These are phyloP conservation scores for Cercospora brassicicola DNA, from an alignment of 2,329 filamentous ascomycete species.

Conservation along the genomic window DNA sequence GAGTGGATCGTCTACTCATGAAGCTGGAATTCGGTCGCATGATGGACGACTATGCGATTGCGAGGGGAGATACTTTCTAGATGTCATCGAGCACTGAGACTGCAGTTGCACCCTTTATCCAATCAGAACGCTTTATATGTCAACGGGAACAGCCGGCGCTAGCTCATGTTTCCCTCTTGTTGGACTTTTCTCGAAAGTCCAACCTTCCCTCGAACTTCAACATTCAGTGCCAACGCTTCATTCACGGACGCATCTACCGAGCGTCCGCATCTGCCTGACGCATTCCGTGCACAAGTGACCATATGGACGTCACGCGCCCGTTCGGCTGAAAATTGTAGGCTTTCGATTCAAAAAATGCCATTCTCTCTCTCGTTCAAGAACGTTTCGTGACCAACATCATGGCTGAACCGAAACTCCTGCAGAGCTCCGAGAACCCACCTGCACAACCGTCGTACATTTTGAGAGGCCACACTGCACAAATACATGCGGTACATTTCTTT, in stretches of 20 bases:
- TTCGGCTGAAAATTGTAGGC: not conserved
- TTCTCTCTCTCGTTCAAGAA: not conserved
- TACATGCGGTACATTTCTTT: slow-evolving; percentile 75
- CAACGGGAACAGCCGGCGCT: not conserved
- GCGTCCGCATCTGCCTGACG: not conserved
- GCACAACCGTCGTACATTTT: slow-evolving; percentile 69
- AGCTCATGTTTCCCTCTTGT: not conserved
- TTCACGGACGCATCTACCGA: not conserved
- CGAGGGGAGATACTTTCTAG: slow-evolving; percentile 1
- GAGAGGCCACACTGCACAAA: slow-evolving; percentile 77
- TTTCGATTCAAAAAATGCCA: not conserved
- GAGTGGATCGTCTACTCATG: slow-evolving; percentile 83
- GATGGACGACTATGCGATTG: slow-evolving; percentile 11
- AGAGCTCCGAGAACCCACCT: slow-evolving; percentile 42
- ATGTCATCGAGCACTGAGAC: not conserved
- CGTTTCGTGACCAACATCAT: slow-evolving; percentile 7
- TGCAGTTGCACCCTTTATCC: not conserved
- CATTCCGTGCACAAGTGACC: not conserved
- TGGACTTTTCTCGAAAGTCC: not conserved
- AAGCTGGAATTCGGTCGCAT: slow-evolving; percentile 70
- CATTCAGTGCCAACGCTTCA: not conserved
- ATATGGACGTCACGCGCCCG: not conserved
- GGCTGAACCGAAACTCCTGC: slow-evolving; percentile 16
- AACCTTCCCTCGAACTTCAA: not conserved
- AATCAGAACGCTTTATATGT: not conserved